Conservation (phyloP, 1,139 yeast species). For the Insectozyma bohioensis region DNA sequence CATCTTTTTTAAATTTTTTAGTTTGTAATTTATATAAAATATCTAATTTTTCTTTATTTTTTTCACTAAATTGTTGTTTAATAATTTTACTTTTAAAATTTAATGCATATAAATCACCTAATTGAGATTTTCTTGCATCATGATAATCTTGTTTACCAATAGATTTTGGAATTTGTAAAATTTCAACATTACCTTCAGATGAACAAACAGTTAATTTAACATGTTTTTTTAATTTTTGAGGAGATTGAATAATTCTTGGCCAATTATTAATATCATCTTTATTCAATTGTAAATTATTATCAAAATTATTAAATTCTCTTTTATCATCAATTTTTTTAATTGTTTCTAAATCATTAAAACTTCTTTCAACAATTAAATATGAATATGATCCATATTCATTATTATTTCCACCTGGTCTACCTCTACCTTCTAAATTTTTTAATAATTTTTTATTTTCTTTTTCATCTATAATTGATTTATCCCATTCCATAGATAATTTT, state of each 20-base stretch:
- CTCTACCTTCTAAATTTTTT: slow-evolving; percentile 53
- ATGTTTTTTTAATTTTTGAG: slow-evolving; percentile 79
- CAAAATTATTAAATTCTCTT: slow-evolving; percentile 27
- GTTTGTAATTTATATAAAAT: slow-evolving; percentile 38
- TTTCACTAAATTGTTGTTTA: slow-evolving; percentile 31
- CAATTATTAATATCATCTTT: slow-evolving; percentile 41
- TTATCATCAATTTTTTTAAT: slow-evolving; percentile 35
- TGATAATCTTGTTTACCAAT: slow-evolving; percentile 75
- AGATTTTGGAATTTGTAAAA: slow-evolving; percentile 85
- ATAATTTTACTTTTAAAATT: slow-evolving; percentile 65
- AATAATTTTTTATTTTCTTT: slow-evolving; percentile 41
- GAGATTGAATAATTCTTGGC: slow-evolving; percentile 76
- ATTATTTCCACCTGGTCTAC: slow-evolving; percentile 73
- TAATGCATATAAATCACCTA: slow-evolving; percentile 91
- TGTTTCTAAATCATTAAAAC: slow-evolving; percentile 34
- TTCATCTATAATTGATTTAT: slow-evolving; percentile 51
- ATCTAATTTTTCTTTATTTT: slow-evolving; percentile 35
- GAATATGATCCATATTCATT: slow-evolving; percentile 75
- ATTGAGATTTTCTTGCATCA: slow-evolving; percentile 81
- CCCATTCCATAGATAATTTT: slow-evolving; percentile 74
- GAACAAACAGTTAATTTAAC: slow-evolving; percentile 80
- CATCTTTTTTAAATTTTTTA: slow-evolving; percentile 44
- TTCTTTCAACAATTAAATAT: slow-evolving; percentile 71
- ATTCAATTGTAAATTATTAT: too few relatives aligned
- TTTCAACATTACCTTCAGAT: slow-evolving; percentile 74